Evolutionary conservation across 225 moss, liverwort and hornwort species (phyloP).

Genomic region (Climacium dendroides): DNA sequence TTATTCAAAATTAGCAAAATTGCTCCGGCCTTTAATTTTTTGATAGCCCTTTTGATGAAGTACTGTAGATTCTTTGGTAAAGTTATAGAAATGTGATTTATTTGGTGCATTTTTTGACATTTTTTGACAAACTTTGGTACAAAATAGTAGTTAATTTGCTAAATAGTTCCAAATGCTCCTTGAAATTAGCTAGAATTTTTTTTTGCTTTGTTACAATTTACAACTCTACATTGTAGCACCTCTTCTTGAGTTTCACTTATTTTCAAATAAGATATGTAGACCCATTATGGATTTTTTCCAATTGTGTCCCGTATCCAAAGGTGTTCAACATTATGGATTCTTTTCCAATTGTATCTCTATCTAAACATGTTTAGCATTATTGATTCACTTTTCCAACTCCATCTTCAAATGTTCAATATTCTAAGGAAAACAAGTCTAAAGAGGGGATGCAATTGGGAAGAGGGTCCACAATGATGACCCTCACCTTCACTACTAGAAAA

Average conservation of each 20-base stretch:
- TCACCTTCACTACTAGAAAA: neutral
- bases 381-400: neutral
- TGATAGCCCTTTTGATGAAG: neutral
- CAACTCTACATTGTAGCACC: fast-evolving
- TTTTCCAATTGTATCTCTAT: neutral
- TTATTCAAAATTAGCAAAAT: too few relatives aligned
- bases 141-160: neutral
- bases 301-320: neutral
- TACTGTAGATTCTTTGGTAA: neutral
- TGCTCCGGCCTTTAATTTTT: neutral
- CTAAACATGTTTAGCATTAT: neutral
- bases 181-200: too few relatives aligned
- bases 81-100: too few relatives aligned
- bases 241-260: neutral
- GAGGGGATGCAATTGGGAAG: fast-evolving
- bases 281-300: neutral
- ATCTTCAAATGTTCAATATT: neutral
- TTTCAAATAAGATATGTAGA: fast-evolving
- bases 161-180: neutral
- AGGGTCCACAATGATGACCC: neutral
- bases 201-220: too few relatives aligned
- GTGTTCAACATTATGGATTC: neutral
- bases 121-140: neutral
- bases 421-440: neutral
- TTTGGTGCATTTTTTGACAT: too few relatives aligned